Evolutionary conservation across 306 rosid genomes (phyloP), one percentile per base, ranked within the genome.

Genomic region (Medicago ruthenica): DNA sequence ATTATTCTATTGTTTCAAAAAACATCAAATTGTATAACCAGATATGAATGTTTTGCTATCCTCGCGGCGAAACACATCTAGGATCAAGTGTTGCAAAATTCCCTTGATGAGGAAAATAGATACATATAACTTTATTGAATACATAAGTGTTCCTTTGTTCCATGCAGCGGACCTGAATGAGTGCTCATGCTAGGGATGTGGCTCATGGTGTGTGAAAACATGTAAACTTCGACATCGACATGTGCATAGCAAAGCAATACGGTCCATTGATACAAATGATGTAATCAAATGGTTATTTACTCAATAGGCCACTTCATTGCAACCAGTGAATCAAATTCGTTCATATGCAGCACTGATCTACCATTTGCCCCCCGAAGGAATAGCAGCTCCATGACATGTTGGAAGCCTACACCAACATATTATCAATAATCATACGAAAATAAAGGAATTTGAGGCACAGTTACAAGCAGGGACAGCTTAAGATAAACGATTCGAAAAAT

Each of bases 381-480:
- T 47, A 70, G 58, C 39, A 70, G 58, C 39, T 68, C 31, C 31
- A 0, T 67, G 64, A 4, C 31, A 0, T 67, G 64, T 18, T 53
- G 42, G 45, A 71, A 76, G 64, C 68, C 79, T 59, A 40, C 74
- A 50, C 22, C 9, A 51, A 70, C 54, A 18, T 70, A 45, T 36
- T 60, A 70, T 57, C 34, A 5, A 64, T 9, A 68, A 71, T 50
- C 14, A 53, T 24, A 36, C 60, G 8, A 79, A 67, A 60, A 34
- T 3, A 7, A 48, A 20, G 58, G 45, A 79, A 76, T 79, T 66
- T 59, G 77, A 44, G 41, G 75, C 6, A 79, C 8, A 76, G 51
- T 48, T 37, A 59, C 40, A 82, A 21, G 47, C 14, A 12, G 53
- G 48, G 64, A 31, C 39, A 67, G 5, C 54, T 59, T 45, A 55